phyloP scores from a whole-genome alignment of 1,139 yeast genomes.

The Geotrichum fermentans region DNA sequence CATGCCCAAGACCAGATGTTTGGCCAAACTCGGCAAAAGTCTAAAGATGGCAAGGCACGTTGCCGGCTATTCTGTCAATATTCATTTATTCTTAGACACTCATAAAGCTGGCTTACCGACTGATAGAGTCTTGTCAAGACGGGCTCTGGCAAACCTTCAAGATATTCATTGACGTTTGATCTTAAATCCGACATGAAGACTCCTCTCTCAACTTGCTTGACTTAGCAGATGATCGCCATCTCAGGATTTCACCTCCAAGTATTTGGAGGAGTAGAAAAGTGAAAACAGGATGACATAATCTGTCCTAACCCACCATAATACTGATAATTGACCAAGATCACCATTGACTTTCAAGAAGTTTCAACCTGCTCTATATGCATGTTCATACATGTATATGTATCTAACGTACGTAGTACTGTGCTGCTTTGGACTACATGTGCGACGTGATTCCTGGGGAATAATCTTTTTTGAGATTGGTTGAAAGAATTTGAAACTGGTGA shows the following conservation, averaged over 20 bases:
- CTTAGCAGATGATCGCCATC: background rate
- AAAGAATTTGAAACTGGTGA: constrained; percentile 62
- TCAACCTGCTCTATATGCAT: background rate
- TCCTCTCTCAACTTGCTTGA: background rate
- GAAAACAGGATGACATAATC: background rate
- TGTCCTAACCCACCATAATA: no score
- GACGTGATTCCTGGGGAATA: constrained; percentile 92
- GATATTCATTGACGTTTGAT: constrained; percentile 79
- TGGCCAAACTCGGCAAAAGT: constrained; percentile 81
- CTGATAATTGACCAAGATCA: no score
- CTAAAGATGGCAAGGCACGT: constrained; percentile 90
- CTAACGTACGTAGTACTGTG: constrained; percentile 58
- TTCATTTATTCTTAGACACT: background rate
- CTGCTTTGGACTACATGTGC: constrained; percentile 91
- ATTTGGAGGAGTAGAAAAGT: background rate
- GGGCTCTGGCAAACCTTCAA: constrained; percentile 81
- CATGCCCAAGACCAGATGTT: constrained; percentile 82
- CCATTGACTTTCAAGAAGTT: background rate
- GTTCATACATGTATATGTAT: no score
- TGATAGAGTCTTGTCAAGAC: constrained; percentile 74
- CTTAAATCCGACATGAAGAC: constrained; percentile 33
- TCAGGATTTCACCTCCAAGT: background rate
- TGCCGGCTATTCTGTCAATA: constrained; percentile 55
- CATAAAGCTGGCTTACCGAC: constrained; percentile 34
- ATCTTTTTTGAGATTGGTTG: constrained; percentile 89